Conservation (phyloP, 345 rosid genomes). For the Bruguiera parviflora region DNA sequence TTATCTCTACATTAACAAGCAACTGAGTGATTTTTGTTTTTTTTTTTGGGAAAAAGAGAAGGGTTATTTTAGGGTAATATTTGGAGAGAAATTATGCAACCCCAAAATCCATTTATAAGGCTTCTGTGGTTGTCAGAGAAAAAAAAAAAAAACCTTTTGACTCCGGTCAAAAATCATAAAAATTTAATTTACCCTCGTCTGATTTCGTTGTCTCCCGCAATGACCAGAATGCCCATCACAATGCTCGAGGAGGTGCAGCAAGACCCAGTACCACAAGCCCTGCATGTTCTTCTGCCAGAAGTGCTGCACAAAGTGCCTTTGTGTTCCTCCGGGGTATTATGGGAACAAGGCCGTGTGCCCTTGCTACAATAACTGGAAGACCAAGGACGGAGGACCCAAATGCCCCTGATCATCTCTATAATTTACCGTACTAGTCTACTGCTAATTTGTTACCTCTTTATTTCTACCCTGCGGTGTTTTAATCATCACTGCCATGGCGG, state of each 20-base stretch:
- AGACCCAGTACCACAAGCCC: conserved; percentile 32
- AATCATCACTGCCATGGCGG: background rate
- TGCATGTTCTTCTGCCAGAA: conserved; percentile 37
- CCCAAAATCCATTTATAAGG: no score
- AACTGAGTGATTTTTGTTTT: background rate
- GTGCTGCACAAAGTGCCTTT: conserved; percentile 29
- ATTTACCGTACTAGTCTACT: background rate
- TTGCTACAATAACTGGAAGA: conserved; percentile 37
- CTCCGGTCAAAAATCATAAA: conserved; percentile 22
- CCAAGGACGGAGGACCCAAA: conserved; percentile 32
- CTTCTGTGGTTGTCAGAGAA: background rate
- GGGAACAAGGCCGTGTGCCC: conserved; percentile 30
- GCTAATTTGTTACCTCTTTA: background rate
- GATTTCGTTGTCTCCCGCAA: background rate
- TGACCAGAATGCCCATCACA: conserved; percentile 63
- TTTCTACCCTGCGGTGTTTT: background rate
- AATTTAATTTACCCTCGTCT: background rate
- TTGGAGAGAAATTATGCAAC: no score
- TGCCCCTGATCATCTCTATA: conserved; percentile 19
- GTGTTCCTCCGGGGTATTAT: conserved; percentile 23
- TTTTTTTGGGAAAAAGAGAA: no score
- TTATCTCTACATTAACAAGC: background rate
- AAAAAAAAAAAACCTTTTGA: background rate
- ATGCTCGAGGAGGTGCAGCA: conserved; percentile 30
- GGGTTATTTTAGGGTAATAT: no score